phyloP scores from a whole-genome alignment of 441 rosid genomes.

The Syzygium malaccense region DNA sequence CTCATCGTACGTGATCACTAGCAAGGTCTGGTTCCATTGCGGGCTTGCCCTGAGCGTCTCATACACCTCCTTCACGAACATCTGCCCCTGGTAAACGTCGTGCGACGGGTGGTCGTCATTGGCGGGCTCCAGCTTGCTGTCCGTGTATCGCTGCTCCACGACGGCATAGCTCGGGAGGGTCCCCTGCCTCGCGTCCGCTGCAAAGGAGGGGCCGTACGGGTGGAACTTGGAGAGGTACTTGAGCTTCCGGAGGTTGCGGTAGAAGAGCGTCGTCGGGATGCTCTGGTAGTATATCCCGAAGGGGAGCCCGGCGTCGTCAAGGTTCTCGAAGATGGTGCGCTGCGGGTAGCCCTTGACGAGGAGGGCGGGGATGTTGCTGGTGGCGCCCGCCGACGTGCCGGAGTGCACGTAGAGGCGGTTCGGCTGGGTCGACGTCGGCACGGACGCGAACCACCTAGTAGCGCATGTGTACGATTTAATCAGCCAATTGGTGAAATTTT shows the following conservation, averaged over 20 bases:
- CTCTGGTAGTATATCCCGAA: constrained; percentile 81
- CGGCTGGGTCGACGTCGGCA: constrained; percentile 86
- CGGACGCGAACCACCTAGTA: constrained; percentile 83
- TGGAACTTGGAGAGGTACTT: constrained; percentile 51
- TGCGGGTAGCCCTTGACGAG: constrained; percentile 74
- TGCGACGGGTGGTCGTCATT: constrained; percentile 91
- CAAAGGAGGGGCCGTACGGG: constrained; percentile 36
- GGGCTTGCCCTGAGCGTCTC: constrained; percentile 81
- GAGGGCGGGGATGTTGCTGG: constrained; percentile 48
- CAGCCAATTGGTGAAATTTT: neutral
- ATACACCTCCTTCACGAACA: constrained; percentile 68
- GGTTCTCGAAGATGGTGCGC: constrained; percentile 71
- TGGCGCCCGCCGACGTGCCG: constrained; percentile 71
- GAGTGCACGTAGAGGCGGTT: constrained; percentile 78
- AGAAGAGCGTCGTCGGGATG: constrained; percentile 71
- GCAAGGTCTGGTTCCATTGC: constrained; percentile 73
- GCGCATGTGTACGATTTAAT: neutral
- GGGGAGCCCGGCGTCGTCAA: constrained; percentile 38
- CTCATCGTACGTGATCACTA: constrained; percentile 79
- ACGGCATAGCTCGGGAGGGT: constrained; percentile 61
- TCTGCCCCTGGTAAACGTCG: constrained; percentile 74
- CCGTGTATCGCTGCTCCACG: constrained; percentile 83
- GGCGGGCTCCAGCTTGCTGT: constrained; percentile 42
- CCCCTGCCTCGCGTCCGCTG: constrained; percentile 41
- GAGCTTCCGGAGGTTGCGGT: constrained; percentile 58